Conservation (phyloP, 2,329 filamentous ascomycete species). For the Achaetomium macrosporum region DNA sequence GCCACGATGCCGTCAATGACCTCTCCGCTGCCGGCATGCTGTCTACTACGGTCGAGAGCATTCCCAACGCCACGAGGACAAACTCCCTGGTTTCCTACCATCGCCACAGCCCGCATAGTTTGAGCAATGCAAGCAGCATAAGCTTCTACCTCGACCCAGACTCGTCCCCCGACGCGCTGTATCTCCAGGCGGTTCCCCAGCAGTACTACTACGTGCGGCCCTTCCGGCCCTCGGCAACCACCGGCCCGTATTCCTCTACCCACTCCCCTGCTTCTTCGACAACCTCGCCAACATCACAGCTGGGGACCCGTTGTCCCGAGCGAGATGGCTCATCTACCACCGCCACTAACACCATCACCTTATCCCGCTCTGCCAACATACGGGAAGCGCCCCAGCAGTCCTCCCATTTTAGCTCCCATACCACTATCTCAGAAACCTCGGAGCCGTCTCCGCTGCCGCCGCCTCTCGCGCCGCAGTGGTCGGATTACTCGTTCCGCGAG, state of each 20-base stretch:
- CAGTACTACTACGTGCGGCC: not conserved
- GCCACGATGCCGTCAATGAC: not conserved
- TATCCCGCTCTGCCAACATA: too few relatives aligned
- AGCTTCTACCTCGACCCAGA: not conserved
- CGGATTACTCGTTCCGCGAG: slow-evolving; percentile 1
- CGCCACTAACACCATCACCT: too few relatives aligned
- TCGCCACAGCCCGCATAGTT: not conserved
- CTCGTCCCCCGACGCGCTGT: not conserved
- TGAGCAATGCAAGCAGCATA: not conserved
- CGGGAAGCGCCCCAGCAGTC: too few relatives aligned
- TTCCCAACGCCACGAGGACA: not conserved
- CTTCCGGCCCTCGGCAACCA: not conserved
- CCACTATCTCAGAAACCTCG: not conserved
- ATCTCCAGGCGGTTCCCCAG: not conserved
- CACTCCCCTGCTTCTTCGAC: not conserved
- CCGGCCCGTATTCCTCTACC: too few relatives aligned
- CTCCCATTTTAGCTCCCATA: too few relatives aligned
- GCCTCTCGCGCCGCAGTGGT: not conserved
- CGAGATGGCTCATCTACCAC: too few relatives aligned
- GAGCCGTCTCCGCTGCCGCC: not conserved
- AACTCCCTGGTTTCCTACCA: not conserved
- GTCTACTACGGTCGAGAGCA: not conserved
- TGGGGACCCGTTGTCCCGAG: too few relatives aligned
- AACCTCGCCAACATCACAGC: not conserved
- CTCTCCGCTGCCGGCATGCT: not conserved